A percentile compares a stretch with the other conserved stretches of the same genome.
Evolutionary conservation across 176 grass and related monocot species (phyloP).

Genomic region (Elaeis guineensis): DNA sequence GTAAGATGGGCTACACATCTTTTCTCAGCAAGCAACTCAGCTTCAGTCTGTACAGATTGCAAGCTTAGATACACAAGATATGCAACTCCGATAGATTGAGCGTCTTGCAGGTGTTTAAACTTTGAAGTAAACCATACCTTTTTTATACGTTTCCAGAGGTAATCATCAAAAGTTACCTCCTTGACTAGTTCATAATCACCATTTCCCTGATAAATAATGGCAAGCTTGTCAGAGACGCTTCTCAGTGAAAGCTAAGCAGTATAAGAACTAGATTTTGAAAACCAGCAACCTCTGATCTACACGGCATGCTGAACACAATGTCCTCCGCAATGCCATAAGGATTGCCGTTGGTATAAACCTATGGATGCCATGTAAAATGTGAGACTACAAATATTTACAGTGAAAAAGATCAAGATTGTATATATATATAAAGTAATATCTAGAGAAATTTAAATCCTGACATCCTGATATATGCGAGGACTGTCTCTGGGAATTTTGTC

Average conservation of each 20-base stretch:
- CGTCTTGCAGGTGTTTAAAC: too few relatives aligned
- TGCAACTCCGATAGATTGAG: too few relatives aligned
- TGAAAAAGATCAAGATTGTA: too few relatives aligned
- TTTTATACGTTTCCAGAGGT: conserved; percentile 73
- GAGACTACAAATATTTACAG: too few relatives aligned
- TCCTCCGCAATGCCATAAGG: conserved; percentile 88
- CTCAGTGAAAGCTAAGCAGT: not conserved
- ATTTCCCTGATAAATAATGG: conserved; percentile 46
- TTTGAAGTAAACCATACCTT: conserved; percentile 33
- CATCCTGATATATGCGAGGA: too few relatives aligned
- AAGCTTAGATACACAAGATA: not conserved
- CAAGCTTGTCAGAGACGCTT: not conserved
- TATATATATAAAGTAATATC: too few relatives aligned
- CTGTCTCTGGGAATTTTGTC: too few relatives aligned
- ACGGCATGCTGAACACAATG: conserved; percentile 96
- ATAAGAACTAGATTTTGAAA: not conserved
- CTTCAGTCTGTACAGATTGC: conserved; percentile 61
- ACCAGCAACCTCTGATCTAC: conserved; percentile 51
- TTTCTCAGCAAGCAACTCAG: conserved; percentile 88
- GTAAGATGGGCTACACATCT: conserved; percentile 93
- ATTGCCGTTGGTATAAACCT: conserved; percentile 88
- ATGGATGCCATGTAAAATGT: not conserved
- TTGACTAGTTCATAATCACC: conserved; percentile 80
- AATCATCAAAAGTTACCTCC: conserved; percentile 76
- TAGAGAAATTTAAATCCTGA: too few relatives aligned